Base-by-base conservation (phyloP, 495 filamentous ascomycete genomes). In the Clavariopsis aquatica region DNA sequence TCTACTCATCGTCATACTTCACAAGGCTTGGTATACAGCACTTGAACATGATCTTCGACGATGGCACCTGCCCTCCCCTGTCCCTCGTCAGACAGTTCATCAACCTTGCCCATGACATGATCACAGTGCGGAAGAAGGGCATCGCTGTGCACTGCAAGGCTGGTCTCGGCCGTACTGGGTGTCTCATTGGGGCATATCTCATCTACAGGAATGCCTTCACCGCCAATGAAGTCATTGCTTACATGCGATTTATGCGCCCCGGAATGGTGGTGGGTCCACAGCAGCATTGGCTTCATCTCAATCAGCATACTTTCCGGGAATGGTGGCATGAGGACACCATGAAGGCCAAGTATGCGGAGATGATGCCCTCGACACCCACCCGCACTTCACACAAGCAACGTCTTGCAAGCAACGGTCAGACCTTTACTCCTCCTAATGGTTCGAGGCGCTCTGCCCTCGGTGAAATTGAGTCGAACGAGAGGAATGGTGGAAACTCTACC, bases 201-300 rank as follows among this genome's bases (percentile, higher is more conserved):
- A 96, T 99, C 70, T 99, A 99, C 78, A 83, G 92, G 57, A 87
- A 98, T 77, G 95, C 92, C n/a, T 99, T 98, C 73, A 98, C 93
- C 0, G 94, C 95, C 34, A 96, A 97, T 73, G 94, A 99, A 76
- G 84, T 97, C 69, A 99, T 99, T 76, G 90, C 94, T 5, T 99
- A 91, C 77, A 98, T 99, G 94, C 87, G 94, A 62, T 99, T 99
- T 78, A 99, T 98, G 94, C 87, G 94, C 34, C 94, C 94, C 0
- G 94, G 94, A 22, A 99, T 99, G 94, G 94, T 99, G 1, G 94
- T 99, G 31, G 94, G 94, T 0, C 94, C 94, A n/a, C 94, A 99
- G 71, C 94, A 99, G 76, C 94, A 99, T 75, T 99, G 94, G 94
- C 82, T 99, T 19, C 94, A 98, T 73, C 86, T 98, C 59, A 96